A percentile compares a stretch with the other conserved stretches of the same genome.
phyloP scores from a whole-genome alignment of 78 protist species.

The Dictyostelium purpureum region DNA sequence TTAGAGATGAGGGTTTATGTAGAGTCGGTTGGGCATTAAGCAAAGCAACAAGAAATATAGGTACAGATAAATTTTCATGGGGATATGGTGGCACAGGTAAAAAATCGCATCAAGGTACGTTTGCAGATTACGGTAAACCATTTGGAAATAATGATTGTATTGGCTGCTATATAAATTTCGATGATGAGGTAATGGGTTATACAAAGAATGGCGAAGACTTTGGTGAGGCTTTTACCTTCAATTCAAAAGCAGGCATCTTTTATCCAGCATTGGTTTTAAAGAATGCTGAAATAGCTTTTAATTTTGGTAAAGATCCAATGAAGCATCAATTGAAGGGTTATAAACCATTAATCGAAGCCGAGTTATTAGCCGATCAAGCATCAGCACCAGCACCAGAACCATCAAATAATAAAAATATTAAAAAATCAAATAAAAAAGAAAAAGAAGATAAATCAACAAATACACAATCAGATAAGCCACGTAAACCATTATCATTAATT shows the following conservation, averaged over 20 bases:
- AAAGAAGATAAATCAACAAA: neutral
- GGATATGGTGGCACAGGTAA: conserved; percentile 88
- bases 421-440: conserved; percentile 9
- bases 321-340: conserved; percentile 55
- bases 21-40: conserved; percentile 84
- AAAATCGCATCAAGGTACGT: conserved; percentile 47
- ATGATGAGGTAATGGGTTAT: conserved; percentile 35
- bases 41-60: conserved; percentile 48
- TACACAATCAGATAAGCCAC: neutral
- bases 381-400: neutral
- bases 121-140: conserved; percentile 79
- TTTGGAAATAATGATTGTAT: conserved; percentile 79
- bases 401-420: conserved; percentile 25
- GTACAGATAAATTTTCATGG: conserved; percentile 80
- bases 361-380: neutral
- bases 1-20: conserved; percentile 85
- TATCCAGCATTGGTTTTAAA: conserved; percentile 71
- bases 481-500: conserved; percentile 80
- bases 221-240: conserved; percentile 76
- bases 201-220: conserved; percentile 85
- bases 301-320: conserved; percentile 25
- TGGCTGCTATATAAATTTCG: conserved; percentile 73
- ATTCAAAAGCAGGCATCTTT: conserved; percentile 3
- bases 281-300: conserved; percentile 68
- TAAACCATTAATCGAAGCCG: conserved; percentile 33